These are phyloP conservation scores for Lipomyces sp. DNA, from an alignment of 805 yeast genomes.

Conservation along the genomic window DNA sequence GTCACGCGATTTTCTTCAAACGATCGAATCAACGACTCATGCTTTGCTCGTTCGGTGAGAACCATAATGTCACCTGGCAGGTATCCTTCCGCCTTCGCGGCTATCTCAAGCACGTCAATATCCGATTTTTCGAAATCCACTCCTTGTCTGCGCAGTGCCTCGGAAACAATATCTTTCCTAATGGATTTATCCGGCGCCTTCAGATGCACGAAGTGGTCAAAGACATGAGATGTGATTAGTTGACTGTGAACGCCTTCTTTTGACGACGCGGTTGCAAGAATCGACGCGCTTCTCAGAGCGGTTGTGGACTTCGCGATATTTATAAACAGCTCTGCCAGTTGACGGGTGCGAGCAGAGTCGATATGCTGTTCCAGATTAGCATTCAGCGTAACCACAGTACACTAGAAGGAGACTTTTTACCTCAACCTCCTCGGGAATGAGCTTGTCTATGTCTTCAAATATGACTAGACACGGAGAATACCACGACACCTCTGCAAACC, in stretches of 20 bases:
- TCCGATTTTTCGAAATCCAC: not conserved
- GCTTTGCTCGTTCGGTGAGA: constrained; percentile 58
- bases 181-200: constrained; percentile 66
- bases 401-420: no score
- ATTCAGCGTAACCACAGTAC: no score
- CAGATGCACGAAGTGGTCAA: constrained; percentile 60
- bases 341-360: constrained; percentile 60
- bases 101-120: constrained; percentile 50
- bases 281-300: constrained; percentile 46
- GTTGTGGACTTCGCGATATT: constrained; percentile 45
- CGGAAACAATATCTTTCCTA: constrained; percentile 49
- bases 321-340: constrained; percentile 60
- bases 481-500: constrained; percentile 62
- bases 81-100: constrained; percentile 80
- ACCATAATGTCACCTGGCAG: constrained; percentile 76
- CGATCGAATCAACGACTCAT: constrained; percentile 35
- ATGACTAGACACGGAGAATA: constrained; percentile 70
- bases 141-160: constrained; percentile 35
- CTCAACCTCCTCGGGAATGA: constrained; percentile 61
- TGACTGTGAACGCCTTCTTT: constrained; percentile 61
- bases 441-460: constrained; percentile 72
- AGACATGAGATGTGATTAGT: constrained; percentile 63
- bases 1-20: constrained; percentile 1
- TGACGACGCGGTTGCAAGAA: constrained; percentile 62
- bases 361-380: constrained; percentile 49